Conservation (phyloP, 164 flowering plant genomes). For the Magnolia kwangsiensis region DNA sequence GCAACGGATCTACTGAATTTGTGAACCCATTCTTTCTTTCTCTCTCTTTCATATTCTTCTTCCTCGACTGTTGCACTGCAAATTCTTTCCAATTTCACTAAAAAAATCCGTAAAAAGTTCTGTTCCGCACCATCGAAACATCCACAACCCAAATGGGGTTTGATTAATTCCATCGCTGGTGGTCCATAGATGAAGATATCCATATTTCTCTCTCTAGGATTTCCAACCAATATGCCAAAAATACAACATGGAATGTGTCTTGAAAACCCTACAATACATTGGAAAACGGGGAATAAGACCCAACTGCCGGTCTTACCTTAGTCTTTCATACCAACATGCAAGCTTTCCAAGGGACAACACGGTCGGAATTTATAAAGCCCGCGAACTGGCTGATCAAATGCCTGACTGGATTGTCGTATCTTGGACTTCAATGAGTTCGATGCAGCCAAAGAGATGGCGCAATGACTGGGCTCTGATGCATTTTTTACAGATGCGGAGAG, state of each 20-base stretch:
- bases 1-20: too few relatives aligned
- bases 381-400: conserved; percentile 37
- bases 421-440: conserved; percentile 54
- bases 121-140: background rate
- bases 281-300: background rate
- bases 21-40: background rate
- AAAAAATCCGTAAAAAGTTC: too few relatives aligned
- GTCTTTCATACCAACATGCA: background rate
- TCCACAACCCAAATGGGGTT: background rate
- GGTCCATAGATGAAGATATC: background rate
- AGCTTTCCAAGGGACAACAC: background rate
- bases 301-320: background rate
- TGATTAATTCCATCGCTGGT: background rate
- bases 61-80: background rate
- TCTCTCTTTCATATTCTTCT: background rate
- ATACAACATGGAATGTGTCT: background rate
- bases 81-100: background rate
- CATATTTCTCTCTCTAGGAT: background rate
- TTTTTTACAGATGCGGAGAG: conserved; percentile 32
- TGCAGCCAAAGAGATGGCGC: conserved; percentile 30
- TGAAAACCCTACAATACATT: background rate
- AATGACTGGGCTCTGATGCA: conserved; percentile 29
- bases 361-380: conserved; percentile 5
- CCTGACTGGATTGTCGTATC: conserved; percentile 37
- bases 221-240: background rate